Evolutionary conservation across 31 red algal genomes (phyloP), one percentile per base, ranked within the genome.

Genomic region (Bonnemaisonia californica): DNA sequence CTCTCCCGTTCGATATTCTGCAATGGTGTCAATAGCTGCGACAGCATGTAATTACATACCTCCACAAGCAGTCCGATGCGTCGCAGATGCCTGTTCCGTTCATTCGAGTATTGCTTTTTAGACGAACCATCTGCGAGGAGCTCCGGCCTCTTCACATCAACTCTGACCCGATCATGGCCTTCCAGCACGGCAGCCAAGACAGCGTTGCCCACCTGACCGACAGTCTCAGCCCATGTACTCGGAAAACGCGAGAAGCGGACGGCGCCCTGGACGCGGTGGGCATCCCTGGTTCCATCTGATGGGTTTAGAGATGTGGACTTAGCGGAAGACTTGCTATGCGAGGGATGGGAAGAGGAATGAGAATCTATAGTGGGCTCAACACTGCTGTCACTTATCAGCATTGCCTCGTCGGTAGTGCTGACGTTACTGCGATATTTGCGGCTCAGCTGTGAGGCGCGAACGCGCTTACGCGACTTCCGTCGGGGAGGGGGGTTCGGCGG

Each of bases 241-340:
- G 87, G 87, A 26, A 90, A 90, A 62, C 87, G 87, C 23, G 87
- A 83, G 38, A 74, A 81, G 4, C 57, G 51, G 67, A 74, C 27
- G 4, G 75, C 19, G 24, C 36, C 30, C 1, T 54, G 1, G 2
- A 59, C n/a, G 33, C 18, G 18, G 33, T 58, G 77, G 7, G 62
- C 4, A 37, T 12, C 45, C 2, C n/a, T 54, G 11, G 27, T 34
- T 7, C 1, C 19, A 2, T 23, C 34, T 1, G 3, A 5, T 38
- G 41, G 54, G 8, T 29, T 3, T 28, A 9, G 54, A 57, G 38
- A 24, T 75, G 71, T 3, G 64, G 4, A n/a, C n/a, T n/a, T n/a
- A n/a, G n/a, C n/a, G n/a, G n/a, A n/a, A n/a, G n/a, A n/a, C n/a
- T n/a, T n/a, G n/a, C n/a, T n/a, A n/a, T n/a, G n/a, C n/a, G n/a